These are phyloP conservation scores for Skeletonema grethae DNA, from an alignment of 108 stramenopile genomes.

Conservation along the genomic window DNA sequence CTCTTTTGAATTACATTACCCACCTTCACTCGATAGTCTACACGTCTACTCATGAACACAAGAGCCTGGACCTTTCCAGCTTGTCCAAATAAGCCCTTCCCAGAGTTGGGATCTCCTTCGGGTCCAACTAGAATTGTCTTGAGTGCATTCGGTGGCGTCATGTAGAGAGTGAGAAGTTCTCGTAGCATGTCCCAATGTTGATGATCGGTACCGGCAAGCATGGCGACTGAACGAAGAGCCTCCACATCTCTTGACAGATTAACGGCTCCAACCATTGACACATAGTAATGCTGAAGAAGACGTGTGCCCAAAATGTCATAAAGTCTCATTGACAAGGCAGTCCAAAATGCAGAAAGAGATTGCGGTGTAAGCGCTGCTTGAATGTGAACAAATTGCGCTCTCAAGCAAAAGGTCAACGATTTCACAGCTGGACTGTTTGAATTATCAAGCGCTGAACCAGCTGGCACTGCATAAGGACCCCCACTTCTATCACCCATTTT, in stretches of 20 bases:
- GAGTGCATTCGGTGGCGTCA: slow-evolving; percentile 86
- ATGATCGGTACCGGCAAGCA: slow-evolving; percentile 82
- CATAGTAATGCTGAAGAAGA: slow-evolving; percentile 72
- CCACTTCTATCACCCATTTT: slow-evolving; percentile 18
- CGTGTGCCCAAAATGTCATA: slow-evolving; percentile 82
- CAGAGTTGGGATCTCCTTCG: slow-evolving; percentile 79
- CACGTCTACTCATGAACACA: slow-evolving; percentile 83
- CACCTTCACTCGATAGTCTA: slow-evolving; percentile 79
- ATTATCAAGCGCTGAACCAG: slow-evolving; percentile 73
- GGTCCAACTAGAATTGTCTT: slow-evolving; percentile 82
- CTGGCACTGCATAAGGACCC: slow-evolving; percentile 79
- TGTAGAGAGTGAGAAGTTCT: slow-evolving; percentile 82
- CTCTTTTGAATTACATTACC: slow-evolving; percentile 68
- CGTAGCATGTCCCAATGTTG: slow-evolving; percentile 81
- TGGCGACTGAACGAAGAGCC: slow-evolving; percentile 77
- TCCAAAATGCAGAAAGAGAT: slow-evolving; percentile 83
- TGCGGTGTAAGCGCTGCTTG: slow-evolving; percentile 81
- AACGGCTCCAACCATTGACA: slow-evolving; percentile 83
- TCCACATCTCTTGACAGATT: slow-evolving; percentile 84
- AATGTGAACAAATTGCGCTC: slow-evolving; percentile 81
- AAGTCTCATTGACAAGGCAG: slow-evolving; percentile 83
- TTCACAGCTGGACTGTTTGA: slow-evolving; percentile 85
- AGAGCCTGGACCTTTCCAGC: slow-evolving; percentile 77
- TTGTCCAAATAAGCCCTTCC: slow-evolving; percentile 79
- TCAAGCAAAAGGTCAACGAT: slow-evolving; percentile 78